A percentile compares a stretch with the other conserved stretches of the same genome.
phyloP scores from a whole-genome alignment of 352 stramenopile genomes.

The Phytophthora sp. region DNA sequence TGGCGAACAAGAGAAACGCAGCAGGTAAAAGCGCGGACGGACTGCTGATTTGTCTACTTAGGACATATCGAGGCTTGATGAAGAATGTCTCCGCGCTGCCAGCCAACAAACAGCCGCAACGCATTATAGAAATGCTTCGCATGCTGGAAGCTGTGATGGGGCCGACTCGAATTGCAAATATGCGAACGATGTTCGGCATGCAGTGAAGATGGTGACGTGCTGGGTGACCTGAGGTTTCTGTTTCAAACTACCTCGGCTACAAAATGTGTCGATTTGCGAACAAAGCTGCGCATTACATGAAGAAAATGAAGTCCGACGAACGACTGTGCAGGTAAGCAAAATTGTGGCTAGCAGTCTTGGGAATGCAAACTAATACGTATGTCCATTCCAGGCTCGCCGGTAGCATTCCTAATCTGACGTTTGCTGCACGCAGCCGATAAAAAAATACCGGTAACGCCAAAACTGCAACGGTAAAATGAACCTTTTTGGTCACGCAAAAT shows the following conservation, averaged over 20 bases:
- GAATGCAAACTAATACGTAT: too few species aligned
- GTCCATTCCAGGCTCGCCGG: background rate
- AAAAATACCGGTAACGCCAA: too few species aligned
- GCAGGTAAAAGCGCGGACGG: background rate
- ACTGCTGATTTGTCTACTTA: background rate
- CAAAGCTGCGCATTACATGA: background rate
- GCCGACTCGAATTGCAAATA: background rate
- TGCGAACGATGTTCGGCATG: background rate
- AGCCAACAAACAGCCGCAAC: background rate
- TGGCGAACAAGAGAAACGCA: background rate
- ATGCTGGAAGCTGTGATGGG: conserved; percentile 8
- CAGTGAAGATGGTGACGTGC: background rate
- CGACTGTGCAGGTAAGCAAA: conserved; percentile 1
- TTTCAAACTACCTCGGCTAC: background rate
- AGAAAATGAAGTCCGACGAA: background rate
- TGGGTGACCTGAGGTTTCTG: background rate
- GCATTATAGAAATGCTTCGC: background rate
- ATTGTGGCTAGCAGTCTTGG: background rate
- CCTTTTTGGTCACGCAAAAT: background rate
- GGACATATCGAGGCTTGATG: conserved; percentile 1
- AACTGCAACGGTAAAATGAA: background rate
- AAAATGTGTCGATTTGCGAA: background rate
- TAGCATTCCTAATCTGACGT: background rate
- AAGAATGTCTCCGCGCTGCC: background rate
- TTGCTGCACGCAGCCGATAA: too few species aligned